Conservation (phyloP, 1,139 yeast species). For the Nadsonia commutata region DNA sequence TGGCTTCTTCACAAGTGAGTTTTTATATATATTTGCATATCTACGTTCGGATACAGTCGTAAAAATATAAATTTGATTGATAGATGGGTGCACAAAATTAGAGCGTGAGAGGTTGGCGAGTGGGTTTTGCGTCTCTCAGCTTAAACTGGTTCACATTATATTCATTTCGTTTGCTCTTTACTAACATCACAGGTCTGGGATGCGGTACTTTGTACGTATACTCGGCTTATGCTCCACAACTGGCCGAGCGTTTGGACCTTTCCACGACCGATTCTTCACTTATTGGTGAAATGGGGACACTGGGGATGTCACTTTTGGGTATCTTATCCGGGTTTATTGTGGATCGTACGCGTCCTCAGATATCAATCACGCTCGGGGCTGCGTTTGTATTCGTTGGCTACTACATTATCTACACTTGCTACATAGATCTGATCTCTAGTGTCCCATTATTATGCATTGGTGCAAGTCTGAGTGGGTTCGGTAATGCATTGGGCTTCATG, state of each 20-base stretch:
- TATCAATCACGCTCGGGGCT: conserved; percentile 21
- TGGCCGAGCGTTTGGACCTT: conserved; percentile 36
- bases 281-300: conserved; percentile 40
- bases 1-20: neutral
- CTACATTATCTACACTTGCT: conserved; percentile 17
- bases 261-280: conserved; percentile 40
- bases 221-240: conserved; percentile 47
- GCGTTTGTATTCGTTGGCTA: conserved; percentile 20
- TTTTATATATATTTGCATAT: too few relatives aligned
- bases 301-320: conserved; percentile 45
- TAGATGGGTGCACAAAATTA: too few relatives aligned
- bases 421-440: conserved; percentile 11
- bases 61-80: too few relatives aligned
- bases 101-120: too few relatives aligned
- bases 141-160: too few relatives aligned
- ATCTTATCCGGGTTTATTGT: conserved; percentile 47
- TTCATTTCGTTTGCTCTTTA: too few relatives aligned
- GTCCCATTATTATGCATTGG: conserved; percentile 19
- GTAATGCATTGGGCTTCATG: conserved; percentile 25
- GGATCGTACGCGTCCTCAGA: conserved; percentile 40
- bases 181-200: conserved; percentile 26
- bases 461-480: conserved; percentile 23
- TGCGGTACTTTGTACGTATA: conserved; percentile 46
- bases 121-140: too few relatives aligned
- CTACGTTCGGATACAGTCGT: too few relatives aligned